phyloP scores from a whole-genome alignment of 495 filamentous ascomycete species.

The Neurospora pannonica region DNA sequence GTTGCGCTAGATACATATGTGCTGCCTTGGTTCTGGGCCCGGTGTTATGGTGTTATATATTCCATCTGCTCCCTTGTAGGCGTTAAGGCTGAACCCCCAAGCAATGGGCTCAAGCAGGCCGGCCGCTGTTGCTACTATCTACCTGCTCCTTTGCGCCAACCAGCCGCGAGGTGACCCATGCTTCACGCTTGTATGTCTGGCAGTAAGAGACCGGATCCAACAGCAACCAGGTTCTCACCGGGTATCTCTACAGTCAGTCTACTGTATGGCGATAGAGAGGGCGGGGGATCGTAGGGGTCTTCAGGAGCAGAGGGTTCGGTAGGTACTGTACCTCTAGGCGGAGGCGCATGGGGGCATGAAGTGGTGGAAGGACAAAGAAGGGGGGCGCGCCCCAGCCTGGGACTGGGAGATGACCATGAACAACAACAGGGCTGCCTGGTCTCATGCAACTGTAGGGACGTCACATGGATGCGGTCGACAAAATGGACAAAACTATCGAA shows the following conservation, averaged over 20 bases:
- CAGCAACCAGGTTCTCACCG: background rate
- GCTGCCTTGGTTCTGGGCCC: background rate
- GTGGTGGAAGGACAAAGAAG: background rate
- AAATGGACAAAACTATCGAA: background rate
- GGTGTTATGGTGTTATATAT: background rate
- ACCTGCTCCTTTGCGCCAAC: background rate
- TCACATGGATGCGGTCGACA: background rate
- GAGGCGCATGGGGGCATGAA: background rate
- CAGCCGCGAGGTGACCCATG: background rate
- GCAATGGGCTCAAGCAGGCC: background rate
- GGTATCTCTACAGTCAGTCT: background rate
- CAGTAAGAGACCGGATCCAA: background rate
- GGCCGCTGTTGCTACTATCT: background rate
- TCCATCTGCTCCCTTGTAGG: background rate
- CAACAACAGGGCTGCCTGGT: background rate
- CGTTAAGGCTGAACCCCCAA: background rate
- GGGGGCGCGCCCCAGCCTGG: background rate
- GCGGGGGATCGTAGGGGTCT: background rate
- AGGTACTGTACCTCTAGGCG: background rate
- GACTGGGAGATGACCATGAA: background rate
- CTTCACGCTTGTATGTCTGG: background rate
- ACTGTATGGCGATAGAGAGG: background rate
- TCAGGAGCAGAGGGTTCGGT: background rate
- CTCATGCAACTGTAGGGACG: background rate
- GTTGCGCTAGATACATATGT: background rate